Conservation (phyloP, 305 asterid species). For the Rubia balearica region DNA sequence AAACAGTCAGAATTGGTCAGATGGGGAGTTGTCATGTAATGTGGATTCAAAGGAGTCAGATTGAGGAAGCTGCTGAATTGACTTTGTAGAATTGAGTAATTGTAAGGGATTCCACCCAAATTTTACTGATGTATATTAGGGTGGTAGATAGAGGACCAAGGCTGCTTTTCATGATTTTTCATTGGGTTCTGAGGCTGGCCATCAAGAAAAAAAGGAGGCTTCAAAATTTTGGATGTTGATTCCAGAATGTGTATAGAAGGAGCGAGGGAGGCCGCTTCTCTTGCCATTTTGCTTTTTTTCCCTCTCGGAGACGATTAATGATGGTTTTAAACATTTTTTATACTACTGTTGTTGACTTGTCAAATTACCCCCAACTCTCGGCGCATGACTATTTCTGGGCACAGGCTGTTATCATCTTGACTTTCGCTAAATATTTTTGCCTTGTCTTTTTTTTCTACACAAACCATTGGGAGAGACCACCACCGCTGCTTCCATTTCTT, state of each 20-base stretch:
- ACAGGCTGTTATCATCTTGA: neutral
- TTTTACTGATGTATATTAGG: conserved; percentile 63
- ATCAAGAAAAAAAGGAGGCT: conserved; percentile 38
- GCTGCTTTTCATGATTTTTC: conserved; percentile 31
- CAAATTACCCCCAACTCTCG: neutral
- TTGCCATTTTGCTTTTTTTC: conserved; percentile 32
- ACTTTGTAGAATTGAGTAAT: conserved; percentile 46
- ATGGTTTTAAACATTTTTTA: conserved; percentile 29
- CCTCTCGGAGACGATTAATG: conserved; percentile 38
- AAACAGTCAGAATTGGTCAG: conserved; percentile 28
- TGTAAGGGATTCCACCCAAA: conserved; percentile 39
- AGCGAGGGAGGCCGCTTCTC: conserved; percentile 32
- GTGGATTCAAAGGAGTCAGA: conserved; percentile 73
- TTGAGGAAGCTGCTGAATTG: conserved; percentile 52
- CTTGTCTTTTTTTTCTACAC: too few relatives aligned
- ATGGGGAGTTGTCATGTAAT: conserved; percentile 46
- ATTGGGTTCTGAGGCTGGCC: conserved; percentile 23
- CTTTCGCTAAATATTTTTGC: too few relatives aligned
- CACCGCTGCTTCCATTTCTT: too few relatives aligned
- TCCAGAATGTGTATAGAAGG: conserved; percentile 32
- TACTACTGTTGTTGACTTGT: conserved; percentile 21
- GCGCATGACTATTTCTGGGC: conserved; percentile 1
- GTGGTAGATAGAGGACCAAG: conserved; percentile 32
- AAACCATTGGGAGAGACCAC: too few relatives aligned
- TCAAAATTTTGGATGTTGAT: conserved; percentile 62